Conservation (phyloP, 75 land plant genomes). For the Pseudotsuga menziesii region DNA sequence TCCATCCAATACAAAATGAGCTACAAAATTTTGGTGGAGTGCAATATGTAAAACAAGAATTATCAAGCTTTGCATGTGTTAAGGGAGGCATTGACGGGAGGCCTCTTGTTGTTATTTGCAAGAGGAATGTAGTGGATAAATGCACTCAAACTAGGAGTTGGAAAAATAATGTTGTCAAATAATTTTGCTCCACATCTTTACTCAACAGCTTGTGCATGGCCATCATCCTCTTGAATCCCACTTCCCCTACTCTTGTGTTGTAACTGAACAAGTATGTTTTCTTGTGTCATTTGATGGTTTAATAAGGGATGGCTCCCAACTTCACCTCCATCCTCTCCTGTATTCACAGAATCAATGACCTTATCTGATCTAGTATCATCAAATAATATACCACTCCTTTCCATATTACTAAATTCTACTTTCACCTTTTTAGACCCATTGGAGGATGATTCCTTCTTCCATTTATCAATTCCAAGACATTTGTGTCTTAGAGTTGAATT, state of each 20-base stretch:
- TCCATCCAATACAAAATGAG: background rate
- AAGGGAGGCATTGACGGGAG: conserved; percentile 14
- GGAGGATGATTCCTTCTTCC: conserved; percentile 20
- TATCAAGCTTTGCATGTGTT: conserved; percentile 15
- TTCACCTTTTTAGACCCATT: conserved; percentile 30
- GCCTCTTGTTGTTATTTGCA: conserved; percentile 13
- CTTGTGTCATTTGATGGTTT: conserved; percentile 2
- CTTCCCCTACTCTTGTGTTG: conserved; percentile 12
- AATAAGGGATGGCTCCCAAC: conserved; percentile 8
- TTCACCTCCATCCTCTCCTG: conserved; percentile 26
- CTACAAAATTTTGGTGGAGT: background rate
- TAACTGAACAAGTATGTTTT: conserved; percentile 11
- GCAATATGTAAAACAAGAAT: conserved; percentile 11
- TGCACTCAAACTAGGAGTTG: conserved; percentile 78
- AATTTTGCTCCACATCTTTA: conserved; percentile 17
- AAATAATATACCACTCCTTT: conserved; percentile 11
- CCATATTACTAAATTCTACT: conserved; percentile 16
- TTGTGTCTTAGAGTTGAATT: conserved; percentile 74
- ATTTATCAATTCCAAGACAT: conserved; percentile 27
- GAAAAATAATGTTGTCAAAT: conserved; percentile 40
- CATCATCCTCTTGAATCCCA: background rate
- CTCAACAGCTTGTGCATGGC: conserved; percentile 6
- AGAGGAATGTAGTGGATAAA: conserved; percentile 51
- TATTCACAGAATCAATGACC: conserved; percentile 30
- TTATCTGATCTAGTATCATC: conserved; percentile 49